These are phyloP conservation scores for Remersonia thermophila DNA, from an alignment of 2,329 filamentous ascomycete genomes.

Conservation along the genomic window DNA sequence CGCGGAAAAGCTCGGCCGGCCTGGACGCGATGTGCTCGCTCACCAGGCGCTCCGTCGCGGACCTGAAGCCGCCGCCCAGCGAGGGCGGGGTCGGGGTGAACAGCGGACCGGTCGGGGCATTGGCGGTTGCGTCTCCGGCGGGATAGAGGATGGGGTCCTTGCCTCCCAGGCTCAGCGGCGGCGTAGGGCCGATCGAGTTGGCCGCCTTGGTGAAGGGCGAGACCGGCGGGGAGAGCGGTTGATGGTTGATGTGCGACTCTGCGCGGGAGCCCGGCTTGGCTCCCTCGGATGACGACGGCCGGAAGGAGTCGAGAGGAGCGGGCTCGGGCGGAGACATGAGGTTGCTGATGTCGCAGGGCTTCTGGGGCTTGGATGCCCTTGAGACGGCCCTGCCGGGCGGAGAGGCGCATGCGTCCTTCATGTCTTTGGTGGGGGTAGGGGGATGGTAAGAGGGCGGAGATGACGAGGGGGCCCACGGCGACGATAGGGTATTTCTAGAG, in stretches of 20 bases:
- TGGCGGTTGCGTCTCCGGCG: slow-evolving; percentile 28
- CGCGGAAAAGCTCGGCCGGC: slow-evolving; percentile 29
- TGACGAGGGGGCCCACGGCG: slow-evolving; percentile 6
- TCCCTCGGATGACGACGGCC: slow-evolving; percentile 18
- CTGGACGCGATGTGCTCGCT: slow-evolving; percentile 37
- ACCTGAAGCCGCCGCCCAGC: slow-evolving; percentile 25
- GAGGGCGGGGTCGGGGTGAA: slow-evolving; percentile 33
- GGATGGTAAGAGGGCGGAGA: slow-evolving; percentile 7
- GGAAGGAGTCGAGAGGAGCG: slow-evolving; percentile 41
- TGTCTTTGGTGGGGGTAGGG: slow-evolving; percentile 11
- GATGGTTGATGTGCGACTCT: slow-evolving; percentile 27
- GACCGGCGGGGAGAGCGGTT: slow-evolving; percentile 44
- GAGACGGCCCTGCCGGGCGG: not conserved
- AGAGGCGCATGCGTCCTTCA: slow-evolving; percentile 5
- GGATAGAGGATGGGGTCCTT: slow-evolving; percentile 50
- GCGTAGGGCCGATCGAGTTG: slow-evolving; percentile 22
- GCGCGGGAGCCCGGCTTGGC: slow-evolving; percentile 17
- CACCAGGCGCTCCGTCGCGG: slow-evolving; percentile 31
- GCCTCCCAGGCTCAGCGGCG: slow-evolving; percentile 17
- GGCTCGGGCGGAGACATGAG: slow-evolving; percentile 52
- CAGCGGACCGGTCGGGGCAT: slow-evolving; percentile 35
- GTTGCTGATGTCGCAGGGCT: slow-evolving; percentile 36
- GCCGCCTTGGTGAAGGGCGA: slow-evolving; percentile 37
- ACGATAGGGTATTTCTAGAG: slow-evolving; percentile 5
- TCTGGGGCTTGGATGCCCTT: slow-evolving; percentile 22